phyloP scores from a whole-genome alignment of 1,284 basidiomycete species.

The Trichosporon sp. region DNA sequence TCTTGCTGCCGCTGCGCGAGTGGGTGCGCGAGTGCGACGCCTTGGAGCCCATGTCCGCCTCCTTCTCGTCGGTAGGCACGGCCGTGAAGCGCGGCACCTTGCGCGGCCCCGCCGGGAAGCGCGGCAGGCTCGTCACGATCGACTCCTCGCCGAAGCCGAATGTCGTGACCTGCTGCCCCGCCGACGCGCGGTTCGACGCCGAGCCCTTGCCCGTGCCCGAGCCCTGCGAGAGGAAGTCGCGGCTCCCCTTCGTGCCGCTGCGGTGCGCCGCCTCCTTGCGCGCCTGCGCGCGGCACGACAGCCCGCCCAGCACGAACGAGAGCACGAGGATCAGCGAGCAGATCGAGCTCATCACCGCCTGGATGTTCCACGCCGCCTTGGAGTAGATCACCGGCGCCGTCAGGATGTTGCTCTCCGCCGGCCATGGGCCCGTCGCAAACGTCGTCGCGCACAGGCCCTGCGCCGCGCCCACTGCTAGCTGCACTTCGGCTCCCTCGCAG shows the following conservation, averaged over 20 bases:
- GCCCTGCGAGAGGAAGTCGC: background rate
- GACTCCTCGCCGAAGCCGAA: background rate
- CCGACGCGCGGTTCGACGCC: background rate
- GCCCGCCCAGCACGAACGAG: conserved; percentile 6
- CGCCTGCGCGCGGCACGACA: conserved; percentile 15
- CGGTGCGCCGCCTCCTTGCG: conserved; percentile 3
- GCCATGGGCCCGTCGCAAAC: background rate
- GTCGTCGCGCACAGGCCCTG: background rate
- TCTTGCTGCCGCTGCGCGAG: background rate
- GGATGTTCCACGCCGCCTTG: conserved; percentile 8
- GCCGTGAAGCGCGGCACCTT: background rate
- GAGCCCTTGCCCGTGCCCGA: background rate
- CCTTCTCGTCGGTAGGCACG: background rate
- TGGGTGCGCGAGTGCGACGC: background rate
- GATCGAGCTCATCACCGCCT: conserved; percentile 9
- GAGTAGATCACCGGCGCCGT: conserved; percentile 12
- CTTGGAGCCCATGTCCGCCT: background rate
- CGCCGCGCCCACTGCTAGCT: background rate
- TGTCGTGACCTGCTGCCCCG: background rate
- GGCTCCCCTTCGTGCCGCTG: background rate
- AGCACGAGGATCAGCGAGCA: conserved; percentile 10
- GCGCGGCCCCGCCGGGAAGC: background rate
- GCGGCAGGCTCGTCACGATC: background rate
- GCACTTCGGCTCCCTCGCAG: background rate
- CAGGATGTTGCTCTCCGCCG: conserved; percentile 1